These are phyloP conservation scores for Hemisphaericaspora lyxosophila DNA, from an alignment of 1,139 yeast genomes.

Conservation along the genomic window DNA sequence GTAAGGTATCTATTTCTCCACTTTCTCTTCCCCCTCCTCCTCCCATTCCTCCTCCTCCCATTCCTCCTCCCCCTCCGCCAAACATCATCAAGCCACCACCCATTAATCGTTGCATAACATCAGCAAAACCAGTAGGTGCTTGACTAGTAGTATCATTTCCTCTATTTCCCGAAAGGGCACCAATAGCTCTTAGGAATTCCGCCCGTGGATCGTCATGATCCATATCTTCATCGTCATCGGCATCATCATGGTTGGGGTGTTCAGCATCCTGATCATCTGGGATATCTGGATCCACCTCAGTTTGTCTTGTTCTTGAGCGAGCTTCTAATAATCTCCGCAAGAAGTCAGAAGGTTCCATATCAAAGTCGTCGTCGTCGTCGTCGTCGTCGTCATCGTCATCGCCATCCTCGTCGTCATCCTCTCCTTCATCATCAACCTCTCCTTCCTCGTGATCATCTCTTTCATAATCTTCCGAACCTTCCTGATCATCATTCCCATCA, in stretches of 20 bases:
- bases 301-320: conserved; percentile 17
- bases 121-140: conserved; percentile 30
- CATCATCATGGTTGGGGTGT: conserved; percentile 8
- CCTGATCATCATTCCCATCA: conserved; percentile 5
- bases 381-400: conserved; percentile 19
- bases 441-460: conserved; percentile 7
- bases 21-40: conserved; percentile 17
- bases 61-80: conserved; percentile 25
- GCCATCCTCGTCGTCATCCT: conserved; percentile 10
- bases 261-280: conserved; percentile 20
- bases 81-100: conserved; percentile 37
- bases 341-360: conserved; percentile 27
- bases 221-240: conserved; percentile 17
- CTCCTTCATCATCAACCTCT: conserved; percentile 11
- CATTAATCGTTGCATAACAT: conserved; percentile 38
- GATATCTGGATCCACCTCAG: conserved; percentile 16
- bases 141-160: conserved; percentile 4
- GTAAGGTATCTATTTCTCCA: conserved; percentile 39
- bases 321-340: conserved; percentile 24
- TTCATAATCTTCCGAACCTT: conserved; percentile 7
- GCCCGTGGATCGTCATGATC: conserved; percentile 26
- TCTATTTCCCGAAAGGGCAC: conserved; percentile 19
- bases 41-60: background rate
- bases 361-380: conserved; percentile 20
- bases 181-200: conserved; percentile 30